Evolutionary conservation across 495 filamentous ascomycete genomes (phyloP).

Genomic region (Recurvomyces mirabilis): DNA sequence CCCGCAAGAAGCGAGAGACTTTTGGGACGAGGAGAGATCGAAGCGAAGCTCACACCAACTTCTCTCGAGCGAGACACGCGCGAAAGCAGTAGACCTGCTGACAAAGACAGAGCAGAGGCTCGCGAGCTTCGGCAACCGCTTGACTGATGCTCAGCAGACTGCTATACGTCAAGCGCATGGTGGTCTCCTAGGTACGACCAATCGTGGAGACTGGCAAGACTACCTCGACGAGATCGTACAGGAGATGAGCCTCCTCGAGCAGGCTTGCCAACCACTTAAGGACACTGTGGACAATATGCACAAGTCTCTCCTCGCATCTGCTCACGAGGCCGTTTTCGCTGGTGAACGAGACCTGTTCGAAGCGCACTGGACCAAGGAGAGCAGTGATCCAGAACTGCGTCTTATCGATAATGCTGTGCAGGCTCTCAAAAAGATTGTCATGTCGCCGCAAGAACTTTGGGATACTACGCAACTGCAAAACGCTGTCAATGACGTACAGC

Average conservation of each 20-base stretch:
- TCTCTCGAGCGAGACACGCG: slow-evolving; percentile 10
- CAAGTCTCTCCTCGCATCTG: slow-evolving; percentile 4
- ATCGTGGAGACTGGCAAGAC: slow-evolving; percentile 8
- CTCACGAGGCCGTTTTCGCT: slow-evolving; percentile 15
- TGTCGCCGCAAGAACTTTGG: slow-evolving; percentile 12
- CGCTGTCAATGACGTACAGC: slow-evolving; percentile 2
- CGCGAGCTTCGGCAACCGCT: slow-evolving; percentile 12
- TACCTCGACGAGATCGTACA: slow-evolving; percentile 7
- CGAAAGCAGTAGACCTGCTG: slow-evolving; percentile 14
- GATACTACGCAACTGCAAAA: slow-evolving; percentile 1
- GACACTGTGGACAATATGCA: background rate
- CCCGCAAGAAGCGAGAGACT: slow-evolving; percentile 28
- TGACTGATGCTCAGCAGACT: slow-evolving; percentile 13
- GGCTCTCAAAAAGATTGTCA: slow-evolving; percentile 8
- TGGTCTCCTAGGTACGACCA: slow-evolving; percentile 5
- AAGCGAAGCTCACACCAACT: slow-evolving; percentile 10
- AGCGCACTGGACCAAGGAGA: background rate
- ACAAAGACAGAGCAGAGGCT: slow-evolving; percentile 16
- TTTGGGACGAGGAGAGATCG: slow-evolving; percentile 26
- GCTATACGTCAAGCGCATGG: slow-evolving; percentile 1
- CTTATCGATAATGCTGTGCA: background rate
- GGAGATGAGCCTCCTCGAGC: background rate
- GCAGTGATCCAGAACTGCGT: background rate
- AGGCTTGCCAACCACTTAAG: slow-evolving; percentile 1
- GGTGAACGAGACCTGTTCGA: slow-evolving; percentile 12